phyloP scores from a whole-genome alignment of 106 monocot genomes.

The Agapanthus africanus region DNA sequence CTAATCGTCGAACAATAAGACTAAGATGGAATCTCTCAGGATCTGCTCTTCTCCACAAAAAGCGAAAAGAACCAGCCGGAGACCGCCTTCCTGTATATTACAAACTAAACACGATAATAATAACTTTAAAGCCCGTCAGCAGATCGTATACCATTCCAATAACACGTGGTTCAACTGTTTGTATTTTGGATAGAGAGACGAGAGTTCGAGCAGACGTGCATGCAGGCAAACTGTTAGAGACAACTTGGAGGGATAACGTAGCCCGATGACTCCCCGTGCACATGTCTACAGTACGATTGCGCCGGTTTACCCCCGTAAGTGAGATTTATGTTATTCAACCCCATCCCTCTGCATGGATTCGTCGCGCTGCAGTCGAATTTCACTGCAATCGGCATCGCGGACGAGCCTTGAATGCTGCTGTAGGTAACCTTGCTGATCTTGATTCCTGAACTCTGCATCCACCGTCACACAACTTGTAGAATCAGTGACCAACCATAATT shows the following conservation, averaged over 20 bases:
- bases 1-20: too few relatives aligned
- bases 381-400: slow-evolving; percentile 20
- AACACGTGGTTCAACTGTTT: neutral
- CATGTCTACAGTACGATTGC: slow-evolving; percentile 16
- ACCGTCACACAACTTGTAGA: too few relatives aligned
- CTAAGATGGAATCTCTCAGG: neutral
- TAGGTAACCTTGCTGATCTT: slow-evolving; percentile 30
- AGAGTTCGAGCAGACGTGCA: too few relatives aligned
- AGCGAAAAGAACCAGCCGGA: neutral
- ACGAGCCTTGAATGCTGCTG: slow-evolving; percentile 18
- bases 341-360: slow-evolving; percentile 18
- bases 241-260: slow-evolving; percentile 13
- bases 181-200: too few relatives aligned
- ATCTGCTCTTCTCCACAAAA: neutral
- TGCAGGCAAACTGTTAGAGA: neutral
- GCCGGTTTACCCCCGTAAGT: slow-evolving; percentile 13
- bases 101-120: too few relatives aligned
- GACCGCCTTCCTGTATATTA: neutral
- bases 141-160: too few relatives aligned
- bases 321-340: slow-evolving; percentile 20
- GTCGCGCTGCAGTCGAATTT: slow-evolving; percentile 21
- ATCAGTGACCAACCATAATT: too few relatives aligned
- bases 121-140: too few relatives aligned
- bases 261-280: neutral
- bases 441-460: slow-evolving; percentile 20